A percentile compares a stretch with the other conserved stretches of the same genome.
Evolutionary conservation across 306 rosid genomes (phyloP).

Genomic region (Clitoria ternatea): DNA sequence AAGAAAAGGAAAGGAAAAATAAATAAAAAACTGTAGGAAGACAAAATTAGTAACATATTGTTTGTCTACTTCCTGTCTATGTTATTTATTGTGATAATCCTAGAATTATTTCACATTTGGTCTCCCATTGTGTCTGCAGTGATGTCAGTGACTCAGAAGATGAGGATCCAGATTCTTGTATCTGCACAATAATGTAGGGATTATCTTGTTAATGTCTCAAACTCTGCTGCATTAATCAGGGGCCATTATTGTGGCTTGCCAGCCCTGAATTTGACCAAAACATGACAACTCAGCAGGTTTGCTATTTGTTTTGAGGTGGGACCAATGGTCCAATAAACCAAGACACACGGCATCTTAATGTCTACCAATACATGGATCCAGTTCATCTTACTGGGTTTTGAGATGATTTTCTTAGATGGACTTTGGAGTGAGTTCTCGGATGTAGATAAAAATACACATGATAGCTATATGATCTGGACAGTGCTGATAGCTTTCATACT

Average conservation of each 20-base stretch:
- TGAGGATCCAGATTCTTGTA: constrained; percentile 71
- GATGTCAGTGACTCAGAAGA: constrained; percentile 78
- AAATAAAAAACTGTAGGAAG: not conserved
- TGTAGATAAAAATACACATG: constrained; percentile 19
- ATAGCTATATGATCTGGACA: constrained; percentile 21
- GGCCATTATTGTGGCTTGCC: constrained; percentile 24
- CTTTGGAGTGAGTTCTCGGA: constrained; percentile 23
- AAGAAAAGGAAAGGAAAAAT: not conserved
- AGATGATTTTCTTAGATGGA: constrained; percentile 31
- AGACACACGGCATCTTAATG: constrained; percentile 17
- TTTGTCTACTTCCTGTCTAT: not conserved
- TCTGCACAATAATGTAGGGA: constrained; percentile 72
- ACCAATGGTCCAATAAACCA: constrained; percentile 26
- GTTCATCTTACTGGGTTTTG: constrained; percentile 31
- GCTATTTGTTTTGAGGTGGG: constrained; percentile 31
- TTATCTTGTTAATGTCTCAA: constrained; percentile 33
- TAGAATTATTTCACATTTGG: constrained; percentile 10
- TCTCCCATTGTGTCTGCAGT: constrained; percentile 52
- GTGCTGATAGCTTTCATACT: constrained; percentile 27
- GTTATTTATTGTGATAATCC: constrained; percentile 2
- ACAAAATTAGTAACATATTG: too few relatives aligned
- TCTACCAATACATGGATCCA: constrained; percentile 29
- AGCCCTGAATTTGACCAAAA: constrained; percentile 26
- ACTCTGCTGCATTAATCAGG: constrained; percentile 40
- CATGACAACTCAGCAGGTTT: constrained; percentile 15